Conservation (phyloP, 73 alveolate genomes). For the Paraurostyla sp. region DNA sequence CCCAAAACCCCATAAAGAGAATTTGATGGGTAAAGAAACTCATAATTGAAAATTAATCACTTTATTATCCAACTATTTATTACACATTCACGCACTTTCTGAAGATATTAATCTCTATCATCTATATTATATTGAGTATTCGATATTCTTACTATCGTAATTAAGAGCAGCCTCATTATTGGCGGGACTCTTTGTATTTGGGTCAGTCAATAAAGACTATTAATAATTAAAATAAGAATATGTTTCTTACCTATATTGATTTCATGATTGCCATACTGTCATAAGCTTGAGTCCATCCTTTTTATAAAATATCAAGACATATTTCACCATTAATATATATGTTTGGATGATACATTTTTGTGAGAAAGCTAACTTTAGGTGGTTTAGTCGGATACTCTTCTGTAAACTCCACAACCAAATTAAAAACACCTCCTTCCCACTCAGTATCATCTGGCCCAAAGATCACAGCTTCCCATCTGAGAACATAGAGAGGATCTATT, state of each 20-base stretch:
- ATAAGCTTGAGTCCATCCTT: conserved; percentile 58
- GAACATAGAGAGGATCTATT: neutral
- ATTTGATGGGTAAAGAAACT: no score
- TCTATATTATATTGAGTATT: neutral
- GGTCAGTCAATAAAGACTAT: conserved; percentile 20
- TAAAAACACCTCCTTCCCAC: conserved; percentile 86
- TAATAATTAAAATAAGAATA: neutral
- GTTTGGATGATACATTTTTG: conserved; percentile 84
- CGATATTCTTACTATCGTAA: neutral
- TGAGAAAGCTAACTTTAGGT: conserved; percentile 76
- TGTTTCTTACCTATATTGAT: neutral
- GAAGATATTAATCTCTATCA: neutral
- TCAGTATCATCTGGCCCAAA: conserved; percentile 84
- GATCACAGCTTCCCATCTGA: conserved; percentile 63
- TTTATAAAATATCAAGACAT: conserved; percentile 37
- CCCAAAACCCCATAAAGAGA: no score
- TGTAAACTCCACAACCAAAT: conserved; percentile 58
- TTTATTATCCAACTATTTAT: conserved; percentile 42
- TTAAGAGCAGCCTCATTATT: conserved; percentile 30
- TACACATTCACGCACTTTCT: conserved; percentile 44
- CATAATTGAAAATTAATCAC: neutral
- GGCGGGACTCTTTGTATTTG: conserved; percentile 43
- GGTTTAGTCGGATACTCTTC: conserved; percentile 78
- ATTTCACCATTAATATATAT: conserved; percentile 53
- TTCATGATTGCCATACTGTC: conserved; percentile 40